These are phyloP conservation scores for Candida dajiaensis DNA, from an alignment of 805 yeast genomes.

Conservation along the genomic window DNA sequence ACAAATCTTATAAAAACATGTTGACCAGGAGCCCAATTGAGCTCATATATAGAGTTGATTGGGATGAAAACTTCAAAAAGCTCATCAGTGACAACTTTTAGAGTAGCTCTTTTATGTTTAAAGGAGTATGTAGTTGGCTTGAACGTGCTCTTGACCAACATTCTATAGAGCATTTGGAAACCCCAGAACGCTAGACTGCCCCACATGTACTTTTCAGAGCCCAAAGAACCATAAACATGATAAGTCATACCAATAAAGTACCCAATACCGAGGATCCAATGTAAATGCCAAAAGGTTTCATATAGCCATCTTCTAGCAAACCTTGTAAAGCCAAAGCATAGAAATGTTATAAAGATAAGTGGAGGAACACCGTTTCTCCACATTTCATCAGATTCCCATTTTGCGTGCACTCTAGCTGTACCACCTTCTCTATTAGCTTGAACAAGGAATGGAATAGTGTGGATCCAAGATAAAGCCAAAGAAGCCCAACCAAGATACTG, in stretches of 20 bases:
- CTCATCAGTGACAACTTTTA: constrained; percentile 21
- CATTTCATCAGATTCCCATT: constrained; percentile 19
- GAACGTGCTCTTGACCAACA: constrained; percentile 38
- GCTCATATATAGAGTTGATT: constrained; percentile 22
- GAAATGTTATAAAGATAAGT: constrained; percentile 35
- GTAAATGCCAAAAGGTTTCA: constrained; percentile 45
- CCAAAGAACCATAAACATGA: constrained; percentile 34
- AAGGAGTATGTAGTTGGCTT: constrained; percentile 37
- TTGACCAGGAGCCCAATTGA: constrained; percentile 49
- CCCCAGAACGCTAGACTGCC: constrained; percentile 49
- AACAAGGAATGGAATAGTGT: constrained; percentile 42
- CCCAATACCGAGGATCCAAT: constrained; percentile 48
- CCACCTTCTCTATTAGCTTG: constrained; percentile 48
- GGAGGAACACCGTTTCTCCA: constrained; percentile 44
- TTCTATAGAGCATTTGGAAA: constrained; percentile 41
- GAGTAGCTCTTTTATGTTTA: constrained; percentile 31
- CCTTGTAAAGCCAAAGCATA: constrained; percentile 39
- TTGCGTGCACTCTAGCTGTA: constrained; percentile 15
- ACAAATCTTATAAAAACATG: constrained; percentile 44
- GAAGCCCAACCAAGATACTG: constrained; percentile 36
- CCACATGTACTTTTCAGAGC: constrained; percentile 38
- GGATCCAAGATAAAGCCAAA: constrained; percentile 40
- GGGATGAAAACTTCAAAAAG: constrained; percentile 31
- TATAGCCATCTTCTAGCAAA: constrained; percentile 35
- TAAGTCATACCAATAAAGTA: constrained; percentile 40